A percentile compares a stretch with the other conserved stretches of the same genome.
Evolutionary conservation across 805 yeast genomes (phyloP).

Genomic region (Candida koratica): DNA sequence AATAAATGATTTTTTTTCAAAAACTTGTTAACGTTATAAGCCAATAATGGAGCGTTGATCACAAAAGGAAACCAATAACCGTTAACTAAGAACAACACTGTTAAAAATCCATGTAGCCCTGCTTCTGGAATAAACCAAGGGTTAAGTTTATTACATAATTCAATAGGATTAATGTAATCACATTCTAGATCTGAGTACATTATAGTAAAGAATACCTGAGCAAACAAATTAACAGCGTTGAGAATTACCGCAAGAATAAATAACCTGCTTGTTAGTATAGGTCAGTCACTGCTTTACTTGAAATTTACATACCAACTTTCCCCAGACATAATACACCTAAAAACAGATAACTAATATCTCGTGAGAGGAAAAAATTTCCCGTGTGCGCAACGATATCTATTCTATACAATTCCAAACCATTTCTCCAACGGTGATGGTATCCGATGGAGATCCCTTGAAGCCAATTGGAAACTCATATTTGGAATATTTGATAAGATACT

Average conservation of each 20-base stretch:
- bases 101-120: slow-evolving; percentile 66
- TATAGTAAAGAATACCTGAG: slow-evolving; percentile 92
- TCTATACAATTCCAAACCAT: slow-evolving; percentile 24
- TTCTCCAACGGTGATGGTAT: slow-evolving; percentile 8
- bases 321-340: too few relatives aligned
- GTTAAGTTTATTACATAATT: slow-evolving; percentile 89
- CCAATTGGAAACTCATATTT: slow-evolving; percentile 22
- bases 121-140: slow-evolving; percentile 90
- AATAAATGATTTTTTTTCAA: slow-evolving; percentile 75
- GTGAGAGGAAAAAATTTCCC: slow-evolving; percentile 6
- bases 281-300: too few relatives aligned
- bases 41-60: slow-evolving; percentile 77
- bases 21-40: slow-evolving; percentile 78
- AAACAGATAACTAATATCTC: too few relatives aligned
- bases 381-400: slow-evolving; percentile 7
- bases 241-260: slow-evolving; percentile 75
- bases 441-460: slow-evolving; percentile 16
- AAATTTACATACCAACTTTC: slow-evolving; percentile 42
- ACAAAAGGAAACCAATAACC: slow-evolving; percentile 92
- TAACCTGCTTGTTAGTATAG: slow-evolving; percentile 39
- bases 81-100: slow-evolving; percentile 68
- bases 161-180: slow-evolving; percentile 96
- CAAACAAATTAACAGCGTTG: slow-evolving; percentile 83
- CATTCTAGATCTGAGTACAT: slow-evolving; percentile 93
- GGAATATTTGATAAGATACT: slow-evolving; percentile 26